phyloP scores from a whole-genome alignment of 1,284 basidiomycete genomes.

The Abortiporus biennis region DNA sequence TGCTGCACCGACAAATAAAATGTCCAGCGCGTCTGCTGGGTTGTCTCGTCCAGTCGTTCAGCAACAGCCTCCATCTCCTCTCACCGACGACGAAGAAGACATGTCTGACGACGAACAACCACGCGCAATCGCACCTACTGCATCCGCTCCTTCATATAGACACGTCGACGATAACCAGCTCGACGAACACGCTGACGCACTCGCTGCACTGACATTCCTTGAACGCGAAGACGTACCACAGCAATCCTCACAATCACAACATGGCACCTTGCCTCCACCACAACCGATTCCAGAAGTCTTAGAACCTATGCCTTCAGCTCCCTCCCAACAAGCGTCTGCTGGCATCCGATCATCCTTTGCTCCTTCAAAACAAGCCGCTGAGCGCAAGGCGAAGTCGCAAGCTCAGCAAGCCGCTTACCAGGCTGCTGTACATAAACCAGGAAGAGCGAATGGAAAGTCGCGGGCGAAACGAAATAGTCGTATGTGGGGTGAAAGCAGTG shows the following conservation, averaged over 20 bases:
- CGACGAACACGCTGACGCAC: conserved; percentile 46
- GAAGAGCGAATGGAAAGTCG: conserved; percentile 57
- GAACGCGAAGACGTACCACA: conserved; percentile 40
- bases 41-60: conserved; percentile 4
- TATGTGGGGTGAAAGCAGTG: conserved; percentile 73
- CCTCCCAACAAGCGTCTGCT: conserved; percentile 11
- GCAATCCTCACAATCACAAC: conserved; percentile 7
- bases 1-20: conserved; percentile 46
- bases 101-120: conserved; percentile 9
- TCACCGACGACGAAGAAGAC: conserved; percentile 9
- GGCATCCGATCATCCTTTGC: conserved; percentile 74
- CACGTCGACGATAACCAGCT: conserved; percentile 14
- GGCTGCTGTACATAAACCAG: conserved; percentile 68
- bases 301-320: conserved; percentile 23
- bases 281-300: conserved; percentile 22
- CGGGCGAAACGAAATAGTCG: conserved; percentile 39
- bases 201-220: conserved; percentile 73
- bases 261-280: conserved; percentile 16
- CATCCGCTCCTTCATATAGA: conserved; percentile 7
- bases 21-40: conserved; percentile 12
- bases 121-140: conserved; percentile 2
- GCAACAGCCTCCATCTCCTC: conserved; percentile 6
- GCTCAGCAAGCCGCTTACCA: conserved; percentile 76
- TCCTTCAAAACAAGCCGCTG: conserved; percentile 71
- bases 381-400: conserved; percentile 77